phyloP scores from a whole-genome alignment of 192 early-diverging fungal species.

The Phycomyces blakesleeanus region DNA sequence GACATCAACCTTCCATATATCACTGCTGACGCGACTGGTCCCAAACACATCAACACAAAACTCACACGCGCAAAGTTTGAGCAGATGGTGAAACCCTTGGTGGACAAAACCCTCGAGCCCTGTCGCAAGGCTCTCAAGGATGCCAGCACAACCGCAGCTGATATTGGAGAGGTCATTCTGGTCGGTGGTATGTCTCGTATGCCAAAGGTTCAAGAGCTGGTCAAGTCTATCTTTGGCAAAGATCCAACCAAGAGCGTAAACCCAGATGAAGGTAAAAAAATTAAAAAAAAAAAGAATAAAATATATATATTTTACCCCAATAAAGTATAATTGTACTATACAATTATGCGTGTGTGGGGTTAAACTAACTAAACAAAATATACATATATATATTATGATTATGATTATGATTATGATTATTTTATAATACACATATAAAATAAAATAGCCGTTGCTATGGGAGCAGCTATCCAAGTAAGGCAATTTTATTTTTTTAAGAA shows the following conservation, averaged over 20 bases:
- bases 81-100: constrained; percentile 94
- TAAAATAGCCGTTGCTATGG: constrained; percentile 76
- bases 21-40: constrained; percentile 63
- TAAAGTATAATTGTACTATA: too few species aligned
- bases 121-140: constrained; percentile 95
- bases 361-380: too few species aligned
- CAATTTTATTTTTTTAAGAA: constrained; percentile 38
- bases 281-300: too few species aligned
- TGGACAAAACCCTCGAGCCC: constrained; percentile 90
- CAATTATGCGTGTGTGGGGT: too few species aligned
- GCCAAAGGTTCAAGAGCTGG: constrained; percentile 96
- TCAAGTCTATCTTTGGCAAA: constrained; percentile 97
- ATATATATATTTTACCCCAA: too few species aligned
- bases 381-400: too few species aligned
- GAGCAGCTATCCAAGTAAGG: constrained; percentile 94
- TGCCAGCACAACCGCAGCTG: constrained; percentile 88
- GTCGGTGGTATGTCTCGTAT: constrained; percentile 98
- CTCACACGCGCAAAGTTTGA: constrained; percentile 98
- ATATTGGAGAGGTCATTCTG: constrained; percentile 90
- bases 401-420: too few species aligned
- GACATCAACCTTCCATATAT: constrained; percentile 96
- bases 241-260: constrained; percentile 98
- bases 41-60: constrained; percentile 78
- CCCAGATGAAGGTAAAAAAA: constrained; percentile 88
- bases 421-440: too few species aligned